Conservation (phyloP, 768 basidiomycete genomes). For the Flagelloscypha sp. region DNA sequence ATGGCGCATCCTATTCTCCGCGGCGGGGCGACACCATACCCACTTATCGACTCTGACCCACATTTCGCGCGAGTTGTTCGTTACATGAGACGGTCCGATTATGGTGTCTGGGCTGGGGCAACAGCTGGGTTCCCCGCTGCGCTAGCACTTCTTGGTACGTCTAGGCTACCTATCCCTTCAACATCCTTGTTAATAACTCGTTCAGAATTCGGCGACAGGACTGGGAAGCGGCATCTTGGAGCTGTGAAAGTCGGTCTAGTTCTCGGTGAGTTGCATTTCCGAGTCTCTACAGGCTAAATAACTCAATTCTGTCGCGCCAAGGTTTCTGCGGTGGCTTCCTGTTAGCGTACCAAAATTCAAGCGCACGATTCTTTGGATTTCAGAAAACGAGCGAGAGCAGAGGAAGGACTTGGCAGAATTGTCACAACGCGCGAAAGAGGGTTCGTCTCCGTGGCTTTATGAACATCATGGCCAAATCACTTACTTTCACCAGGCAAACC, state of each 20-base stretch:
- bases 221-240: slow-evolving; percentile 19
- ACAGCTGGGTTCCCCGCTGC: slow-evolving; percentile 79
- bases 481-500: too few relatives aligned
- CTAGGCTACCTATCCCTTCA: slow-evolving; percentile 3
- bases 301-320: slow-evolving; percentile 25
- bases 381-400: slow-evolving; percentile 80
- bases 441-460: too few relatives aligned
- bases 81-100: slow-evolving; percentile 85
- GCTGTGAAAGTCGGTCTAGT: neutral
- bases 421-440: slow-evolving; percentile 60
- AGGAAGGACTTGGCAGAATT: slow-evolving; percentile 73
- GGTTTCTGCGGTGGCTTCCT: slow-evolving; percentile 91
- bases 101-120: slow-evolving; percentile 71
- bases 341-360: slow-evolving; percentile 85
- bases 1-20: too few relatives aligned
- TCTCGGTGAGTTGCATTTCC: slow-evolving; percentile 1
- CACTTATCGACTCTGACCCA: slow-evolving; percentile 91
- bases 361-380: slow-evolving; percentile 93
- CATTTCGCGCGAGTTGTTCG: slow-evolving; percentile 80
- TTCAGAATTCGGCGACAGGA: slow-evolving; percentile 44
- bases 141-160: slow-evolving; percentile 76
- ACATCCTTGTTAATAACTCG: slow-evolving; percentile 6
- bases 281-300: neutral
- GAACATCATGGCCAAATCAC: too few relatives aligned
- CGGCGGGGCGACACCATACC: slow-evolving; percentile 67